Conservation (phyloP, 176 grass and related monocot genomes). For the Rhipidocladum racemiflorum region DNA sequence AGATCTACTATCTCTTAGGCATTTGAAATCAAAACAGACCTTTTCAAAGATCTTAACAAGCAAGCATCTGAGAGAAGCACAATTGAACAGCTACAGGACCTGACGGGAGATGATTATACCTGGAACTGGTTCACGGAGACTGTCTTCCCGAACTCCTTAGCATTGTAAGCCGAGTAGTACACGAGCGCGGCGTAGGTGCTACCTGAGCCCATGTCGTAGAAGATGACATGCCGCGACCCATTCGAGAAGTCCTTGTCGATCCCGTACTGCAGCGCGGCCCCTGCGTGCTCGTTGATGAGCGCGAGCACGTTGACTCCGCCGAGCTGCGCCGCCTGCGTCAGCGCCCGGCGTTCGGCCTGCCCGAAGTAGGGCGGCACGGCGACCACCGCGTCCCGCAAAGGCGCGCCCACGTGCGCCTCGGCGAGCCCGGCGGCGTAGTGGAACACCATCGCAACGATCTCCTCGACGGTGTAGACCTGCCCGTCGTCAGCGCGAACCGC, state of each 20-base stretch:
- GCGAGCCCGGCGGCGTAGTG: constrained; percentile 70
- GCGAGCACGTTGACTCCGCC: constrained; percentile 81
- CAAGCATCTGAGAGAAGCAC: background rate
- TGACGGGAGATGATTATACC: constrained; percentile 35
- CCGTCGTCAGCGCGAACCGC: constrained; percentile 70
- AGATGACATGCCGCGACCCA: constrained; percentile 73
- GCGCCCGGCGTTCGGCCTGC: constrained; percentile 73
- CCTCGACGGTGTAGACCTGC: constrained; percentile 68
- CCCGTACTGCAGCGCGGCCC: constrained; percentile 93
- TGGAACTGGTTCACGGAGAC: constrained; percentile 84
- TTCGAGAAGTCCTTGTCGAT: constrained; percentile 98
- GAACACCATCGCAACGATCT: constrained; percentile 86
- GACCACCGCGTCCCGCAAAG: constrained; percentile 81
- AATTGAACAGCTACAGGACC: constrained; percentile 14
- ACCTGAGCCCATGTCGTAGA: constrained; percentile 95
- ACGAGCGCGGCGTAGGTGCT: constrained; percentile 95
- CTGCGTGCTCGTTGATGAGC: constrained; percentile 95
- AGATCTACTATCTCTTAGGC: constrained; percentile 19
- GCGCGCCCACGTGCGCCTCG: constrained; percentile 60
- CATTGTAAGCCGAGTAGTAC: constrained; percentile 78
- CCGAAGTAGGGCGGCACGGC: constrained; percentile 87
- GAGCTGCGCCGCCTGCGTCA: constrained; percentile 82
- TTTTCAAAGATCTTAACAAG: background rate
- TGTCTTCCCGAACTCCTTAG: constrained; percentile 83
- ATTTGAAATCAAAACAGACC: background rate